Percentiles rank a stretch among this genome's conserved stretches.
Evolutionary conservation across 176 grass and related monocot species (phyloP).

Genomic region (Musa acuminata): DNA sequence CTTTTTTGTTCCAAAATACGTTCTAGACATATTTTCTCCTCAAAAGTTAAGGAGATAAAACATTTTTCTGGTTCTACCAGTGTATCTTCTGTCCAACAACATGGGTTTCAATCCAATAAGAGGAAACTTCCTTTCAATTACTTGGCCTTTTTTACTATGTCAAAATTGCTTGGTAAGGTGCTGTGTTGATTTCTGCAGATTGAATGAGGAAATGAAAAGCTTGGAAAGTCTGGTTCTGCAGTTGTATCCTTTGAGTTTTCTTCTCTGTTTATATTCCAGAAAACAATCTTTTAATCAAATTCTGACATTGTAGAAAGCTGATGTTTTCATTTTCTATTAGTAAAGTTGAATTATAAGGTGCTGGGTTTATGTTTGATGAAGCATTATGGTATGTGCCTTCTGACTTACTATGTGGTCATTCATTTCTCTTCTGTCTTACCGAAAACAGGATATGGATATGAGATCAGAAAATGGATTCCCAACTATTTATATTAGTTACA

Average conservation of each 20-base stretch:
- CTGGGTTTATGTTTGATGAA: conserved; percentile 6
- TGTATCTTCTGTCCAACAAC: neutral
- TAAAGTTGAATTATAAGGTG: neutral
- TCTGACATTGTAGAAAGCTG: neutral
- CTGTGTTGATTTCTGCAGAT: conserved; percentile 26
- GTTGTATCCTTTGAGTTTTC: conserved; percentile 67
- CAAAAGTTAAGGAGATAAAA: neutral
- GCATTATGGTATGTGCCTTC: neutral
- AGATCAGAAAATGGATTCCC: neutral
- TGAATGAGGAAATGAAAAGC: conserved; percentile 92
- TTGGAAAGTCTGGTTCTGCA: conserved; percentile 73
- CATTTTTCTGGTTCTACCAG: neutral
- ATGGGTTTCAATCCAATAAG: neutral
- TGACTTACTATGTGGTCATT: neutral
- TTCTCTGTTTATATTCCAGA: neutral
- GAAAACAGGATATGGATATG: neutral
- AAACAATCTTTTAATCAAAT: neutral
- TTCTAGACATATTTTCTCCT: too few relatives aligned
- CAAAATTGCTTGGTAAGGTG: neutral
- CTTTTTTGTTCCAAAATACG: too few relatives aligned
- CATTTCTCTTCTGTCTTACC: neutral
- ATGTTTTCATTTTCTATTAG: neutral
- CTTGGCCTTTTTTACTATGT: neutral
- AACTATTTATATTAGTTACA: neutral
- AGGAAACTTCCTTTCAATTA: neutral